Conservation (phyloP, 352 stramenopile species). For the Phytophthora pluvialis region DNA sequence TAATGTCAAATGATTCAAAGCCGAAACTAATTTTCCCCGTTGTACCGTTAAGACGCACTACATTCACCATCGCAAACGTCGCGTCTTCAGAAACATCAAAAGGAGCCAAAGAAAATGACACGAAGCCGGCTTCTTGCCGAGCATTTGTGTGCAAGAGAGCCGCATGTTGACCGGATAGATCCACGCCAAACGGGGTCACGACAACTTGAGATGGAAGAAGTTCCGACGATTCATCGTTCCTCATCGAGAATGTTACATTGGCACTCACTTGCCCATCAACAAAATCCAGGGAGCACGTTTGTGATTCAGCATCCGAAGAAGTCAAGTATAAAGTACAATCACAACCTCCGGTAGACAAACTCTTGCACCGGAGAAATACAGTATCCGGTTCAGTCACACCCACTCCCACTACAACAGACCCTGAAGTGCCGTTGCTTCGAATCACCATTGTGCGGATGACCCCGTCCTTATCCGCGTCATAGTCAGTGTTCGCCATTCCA, state of each 20-base stretch:
- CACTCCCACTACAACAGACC: conserved; percentile 33
- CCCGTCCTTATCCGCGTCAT: conserved; percentile 26
- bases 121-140: conserved; percentile 38
- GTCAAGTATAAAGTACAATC: conserved; percentile 42
- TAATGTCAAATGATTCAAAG: conserved; percentile 62
- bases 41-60: conserved; percentile 62
- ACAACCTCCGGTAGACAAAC: conserved; percentile 28
- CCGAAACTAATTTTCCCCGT: conserved; percentile 42
- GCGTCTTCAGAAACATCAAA: conserved; percentile 44
- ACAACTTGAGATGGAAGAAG: conserved; percentile 24
- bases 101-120: conserved; percentile 36
- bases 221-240: conserved; percentile 44
- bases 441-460: conserved; percentile 32
- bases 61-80: conserved; percentile 42
- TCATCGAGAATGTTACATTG: conserved; percentile 42
- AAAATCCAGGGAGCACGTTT: conserved; percentile 41
- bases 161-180: conserved; percentile 27
- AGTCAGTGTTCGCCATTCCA: conserved; percentile 26
- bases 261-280: conserved; percentile 51
- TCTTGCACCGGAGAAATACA: conserved; percentile 44
- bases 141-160: conserved; percentile 39
- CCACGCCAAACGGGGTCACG: conserved; percentile 23
- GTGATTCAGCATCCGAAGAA: conserved; percentile 12
- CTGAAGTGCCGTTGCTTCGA: conserved; percentile 46
- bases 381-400: conserved; percentile 39